phyloP scores from a whole-genome alignment of 306 rosid genomes.

The Alnus glutinosa region DNA sequence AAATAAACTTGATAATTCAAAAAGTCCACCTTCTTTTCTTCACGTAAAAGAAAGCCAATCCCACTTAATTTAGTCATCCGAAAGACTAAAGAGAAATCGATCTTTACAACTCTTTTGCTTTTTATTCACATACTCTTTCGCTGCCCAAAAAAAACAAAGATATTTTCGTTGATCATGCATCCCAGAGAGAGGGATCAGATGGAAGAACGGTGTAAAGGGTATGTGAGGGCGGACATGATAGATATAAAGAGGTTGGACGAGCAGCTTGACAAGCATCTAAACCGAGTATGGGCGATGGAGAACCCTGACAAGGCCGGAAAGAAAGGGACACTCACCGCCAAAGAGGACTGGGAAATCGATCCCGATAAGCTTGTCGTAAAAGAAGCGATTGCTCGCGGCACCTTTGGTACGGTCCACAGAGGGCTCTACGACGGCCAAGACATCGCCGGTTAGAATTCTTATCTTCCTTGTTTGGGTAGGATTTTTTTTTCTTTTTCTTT shows the following conservation, averaged over 20 bases:
- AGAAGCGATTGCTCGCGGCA: background rate
- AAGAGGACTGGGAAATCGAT: slow-evolving; percentile 8
- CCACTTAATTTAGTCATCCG: background rate
- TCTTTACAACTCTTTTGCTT: background rate
- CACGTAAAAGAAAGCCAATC: background rate
- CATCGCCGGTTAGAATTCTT: background rate
- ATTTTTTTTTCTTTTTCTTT: background rate
- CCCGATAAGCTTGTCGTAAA: background rate
- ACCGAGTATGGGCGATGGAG: background rate
- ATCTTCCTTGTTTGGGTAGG: background rate
- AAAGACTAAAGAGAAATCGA: background rate
- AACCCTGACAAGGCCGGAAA: background rate
- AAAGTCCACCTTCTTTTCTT: background rate
- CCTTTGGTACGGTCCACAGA: slow-evolving; percentile 5
- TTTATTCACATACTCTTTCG: background rate
- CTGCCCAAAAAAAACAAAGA: no score
- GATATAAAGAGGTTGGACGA: background rate
- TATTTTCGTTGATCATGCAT: background rate
- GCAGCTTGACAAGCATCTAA: background rate
- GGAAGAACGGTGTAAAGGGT: background rate
- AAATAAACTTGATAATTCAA: no score
- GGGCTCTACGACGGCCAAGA: background rate
- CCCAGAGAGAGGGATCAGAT: background rate
- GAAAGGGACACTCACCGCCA: background rate
- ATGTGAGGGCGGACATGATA: background rate